Evolutionary conservation across 441 rosid genomes (phyloP).

Genomic region (Breynia disticha): DNA sequence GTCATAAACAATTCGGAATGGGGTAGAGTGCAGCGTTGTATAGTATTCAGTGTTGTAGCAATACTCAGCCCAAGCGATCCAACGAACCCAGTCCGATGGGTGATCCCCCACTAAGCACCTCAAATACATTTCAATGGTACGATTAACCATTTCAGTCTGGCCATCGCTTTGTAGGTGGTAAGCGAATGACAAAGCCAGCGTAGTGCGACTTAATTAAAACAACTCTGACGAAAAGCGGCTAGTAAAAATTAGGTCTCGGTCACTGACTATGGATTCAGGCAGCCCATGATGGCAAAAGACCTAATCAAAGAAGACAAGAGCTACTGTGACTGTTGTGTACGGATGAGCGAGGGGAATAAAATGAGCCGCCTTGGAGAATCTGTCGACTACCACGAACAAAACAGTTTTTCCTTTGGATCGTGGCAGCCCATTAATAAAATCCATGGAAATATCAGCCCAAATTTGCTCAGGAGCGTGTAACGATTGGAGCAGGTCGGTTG

Average conservation of each 20-base stretch:
- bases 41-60: not conserved
- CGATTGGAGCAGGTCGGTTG: not conserved
- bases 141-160: constrained; percentile 4
- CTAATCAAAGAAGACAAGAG: not conserved
- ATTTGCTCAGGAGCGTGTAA: not conserved
- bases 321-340: not conserved
- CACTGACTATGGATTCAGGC: not conserved
- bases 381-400: constrained; percentile 8
- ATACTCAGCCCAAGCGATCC: not conserved
- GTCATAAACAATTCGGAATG: not conserved
- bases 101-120: not conserved
- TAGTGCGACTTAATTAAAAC: not conserved
- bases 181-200: not conserved
- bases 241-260: not conserved
- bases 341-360: not conserved
- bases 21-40: not conserved
- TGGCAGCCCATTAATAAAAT: constrained; percentile 2
- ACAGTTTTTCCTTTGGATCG: not conserved
- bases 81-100: not conserved
- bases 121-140: not conserved
- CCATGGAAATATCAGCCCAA: not conserved
- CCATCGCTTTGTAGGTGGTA: constrained; percentile 13
- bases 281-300: not conserved
- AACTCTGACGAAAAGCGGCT: not conserved
- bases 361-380: not conserved